Conservation (phyloP, 495 filamentous ascomycete genomes). For the Recurvomyces mirabilis region DNA sequence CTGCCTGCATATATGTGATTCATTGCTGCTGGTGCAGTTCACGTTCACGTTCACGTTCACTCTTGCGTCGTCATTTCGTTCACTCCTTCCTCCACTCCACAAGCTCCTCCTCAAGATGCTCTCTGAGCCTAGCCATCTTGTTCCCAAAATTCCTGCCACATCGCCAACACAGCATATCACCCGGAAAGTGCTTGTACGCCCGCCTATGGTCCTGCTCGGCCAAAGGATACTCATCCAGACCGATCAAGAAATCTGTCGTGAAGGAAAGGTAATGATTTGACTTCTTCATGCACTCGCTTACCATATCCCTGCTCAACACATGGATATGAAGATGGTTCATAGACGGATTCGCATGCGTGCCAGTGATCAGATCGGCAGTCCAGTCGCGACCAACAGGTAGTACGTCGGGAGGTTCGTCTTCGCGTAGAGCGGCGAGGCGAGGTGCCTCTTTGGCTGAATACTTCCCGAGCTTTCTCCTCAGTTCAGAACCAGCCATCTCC, state of each 20-base stretch:
- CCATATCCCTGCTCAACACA: conserved; percentile 63
- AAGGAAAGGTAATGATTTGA: conserved; percentile 91
- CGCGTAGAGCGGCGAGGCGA: conserved; percentile 46
- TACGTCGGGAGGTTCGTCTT: conserved; percentile 23
- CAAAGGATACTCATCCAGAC: conserved; percentile 72
- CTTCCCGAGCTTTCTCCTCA: conserved; percentile 57
- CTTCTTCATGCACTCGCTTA: conserved; percentile 59
- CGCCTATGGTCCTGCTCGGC: conserved; percentile 47
- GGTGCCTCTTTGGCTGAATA: conserved; percentile 49
- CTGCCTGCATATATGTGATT: too few relatives aligned
- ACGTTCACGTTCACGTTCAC: too few relatives aligned
- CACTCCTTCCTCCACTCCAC: conserved; percentile 66
- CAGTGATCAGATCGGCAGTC: conserved; percentile 60
- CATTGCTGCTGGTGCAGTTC: too few relatives aligned
- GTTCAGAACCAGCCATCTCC: conserved; percentile 57
- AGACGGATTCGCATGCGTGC: conserved; percentile 75
- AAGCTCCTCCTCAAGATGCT: conserved; percentile 72
- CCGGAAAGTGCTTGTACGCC: conserved; percentile 46
- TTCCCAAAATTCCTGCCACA: conserved; percentile 67
- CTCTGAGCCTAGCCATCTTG: conserved; percentile 60
- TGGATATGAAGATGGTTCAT: conserved; percentile 94
- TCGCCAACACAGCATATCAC: conserved; percentile 71
- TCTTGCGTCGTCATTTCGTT: too few relatives aligned
- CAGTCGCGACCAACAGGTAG: conserved; percentile 68
- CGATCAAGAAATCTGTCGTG: conserved; percentile 73